These are phyloP conservation scores for Erysimum pusillum DNA, from an alignment of 441 rosid genomes.

Conservation along the genomic window DNA sequence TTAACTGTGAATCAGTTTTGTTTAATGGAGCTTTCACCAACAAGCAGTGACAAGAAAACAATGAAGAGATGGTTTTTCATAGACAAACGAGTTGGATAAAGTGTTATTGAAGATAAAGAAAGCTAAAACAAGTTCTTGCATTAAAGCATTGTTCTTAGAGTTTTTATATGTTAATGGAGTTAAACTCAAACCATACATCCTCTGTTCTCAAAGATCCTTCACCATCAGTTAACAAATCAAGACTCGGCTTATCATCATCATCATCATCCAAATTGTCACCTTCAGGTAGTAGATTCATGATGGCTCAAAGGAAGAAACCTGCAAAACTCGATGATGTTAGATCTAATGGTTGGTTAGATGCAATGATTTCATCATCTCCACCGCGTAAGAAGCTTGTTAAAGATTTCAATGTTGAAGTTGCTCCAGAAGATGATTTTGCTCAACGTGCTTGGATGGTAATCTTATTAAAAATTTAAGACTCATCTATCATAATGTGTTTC, in stretches of 20 bases:
- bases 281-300: slow-evolving; percentile 60
- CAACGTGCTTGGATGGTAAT: slow-evolving; percentile 83
- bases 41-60: slow-evolving; percentile 80
- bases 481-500: not conserved
- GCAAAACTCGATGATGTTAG: slow-evolving; percentile 83
- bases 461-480: not conserved
- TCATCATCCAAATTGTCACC: slow-evolving; percentile 54
- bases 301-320: slow-evolving; percentile 66
- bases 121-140: not conserved
- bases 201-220: slow-evolving; percentile 71
- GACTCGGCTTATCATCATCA: slow-evolving; percentile 54
- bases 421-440: slow-evolving; percentile 61
- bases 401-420: slow-evolving; percentile 59
- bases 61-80: slow-evolving; percentile 93
- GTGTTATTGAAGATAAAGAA: not conserved
- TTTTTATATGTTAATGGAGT: slow-evolving; percentile 57
- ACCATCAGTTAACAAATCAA: slow-evolving; percentile 61
- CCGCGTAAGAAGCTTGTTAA: slow-evolving; percentile 77
- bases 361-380: slow-evolving; percentile 97
- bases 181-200: slow-evolving; percentile 72
- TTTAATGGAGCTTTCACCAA: slow-evolving; percentile 84
- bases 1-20: slow-evolving; percentile 5
- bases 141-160: not conserved
- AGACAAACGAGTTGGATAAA: slow-evolving; percentile 80
- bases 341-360: slow-evolving; percentile 90